Conservation (phyloP, 805 yeast species). For the Cyberlindnera amylophila region DNA sequence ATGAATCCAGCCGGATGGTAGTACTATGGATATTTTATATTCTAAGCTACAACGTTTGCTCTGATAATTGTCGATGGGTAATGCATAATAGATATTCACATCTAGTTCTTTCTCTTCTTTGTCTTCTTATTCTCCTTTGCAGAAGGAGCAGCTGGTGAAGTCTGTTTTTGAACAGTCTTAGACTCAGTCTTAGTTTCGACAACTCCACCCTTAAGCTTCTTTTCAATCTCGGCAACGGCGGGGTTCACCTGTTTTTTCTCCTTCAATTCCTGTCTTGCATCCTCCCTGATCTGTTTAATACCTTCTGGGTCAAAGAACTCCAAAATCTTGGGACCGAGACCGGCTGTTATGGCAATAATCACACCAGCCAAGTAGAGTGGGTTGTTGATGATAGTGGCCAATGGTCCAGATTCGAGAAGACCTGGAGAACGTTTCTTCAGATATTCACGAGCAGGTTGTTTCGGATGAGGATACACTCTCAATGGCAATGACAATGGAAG, state of each 20-base stretch:
- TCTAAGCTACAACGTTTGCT: too few relatives aligned
- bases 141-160: too few relatives aligned
- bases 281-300: constrained; percentile 28
- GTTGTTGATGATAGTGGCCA: constrained; percentile 34
- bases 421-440: constrained; percentile 31
- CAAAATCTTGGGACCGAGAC: constrained; percentile 33
- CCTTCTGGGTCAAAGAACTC: constrained; percentile 41
- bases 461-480: constrained; percentile 23
- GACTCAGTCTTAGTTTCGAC: constrained; percentile 1
- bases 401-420: constrained; percentile 33
- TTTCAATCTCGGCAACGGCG: too few relatives aligned
- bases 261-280: constrained; percentile 22
- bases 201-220: neutral
- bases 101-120: constrained; percentile 1
- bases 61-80: too few relatives aligned
- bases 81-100: too few relatives aligned
- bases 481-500: constrained; percentile 22
- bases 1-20: too few relatives aligned
- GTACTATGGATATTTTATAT: too few relatives aligned
- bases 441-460: constrained; percentile 32
- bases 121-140: neutral
- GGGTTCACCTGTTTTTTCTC: constrained; percentile 1
- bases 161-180: neutral
- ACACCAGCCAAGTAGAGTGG: constrained; percentile 35
- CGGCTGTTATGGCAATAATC: constrained; percentile 24